phyloP scores from a whole-genome alignment of 2,329 filamentous ascomycete species.

The Diaporthe sp. region DNA sequence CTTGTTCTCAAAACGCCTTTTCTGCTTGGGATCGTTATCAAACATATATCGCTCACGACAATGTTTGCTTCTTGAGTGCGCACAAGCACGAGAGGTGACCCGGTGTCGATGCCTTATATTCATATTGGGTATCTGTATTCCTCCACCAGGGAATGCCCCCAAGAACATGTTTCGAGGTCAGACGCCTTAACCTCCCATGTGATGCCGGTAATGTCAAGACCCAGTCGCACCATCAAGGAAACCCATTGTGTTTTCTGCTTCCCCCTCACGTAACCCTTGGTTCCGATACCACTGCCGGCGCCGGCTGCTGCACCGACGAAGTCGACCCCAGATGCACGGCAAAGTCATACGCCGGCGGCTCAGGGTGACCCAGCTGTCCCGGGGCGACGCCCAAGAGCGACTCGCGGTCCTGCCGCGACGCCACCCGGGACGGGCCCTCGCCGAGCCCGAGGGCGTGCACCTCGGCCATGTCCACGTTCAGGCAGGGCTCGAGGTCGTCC shows the following conservation, averaged over 20 bases:
- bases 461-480: constrained; percentile 8
- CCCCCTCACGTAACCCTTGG: not conserved
- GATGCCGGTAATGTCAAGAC: not conserved
- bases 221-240: too few species aligned
- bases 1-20: too few species aligned
- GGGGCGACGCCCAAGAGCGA: not conserved
- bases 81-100: not conserved
- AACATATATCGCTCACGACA: not conserved
- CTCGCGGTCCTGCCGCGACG: constrained; percentile 21
- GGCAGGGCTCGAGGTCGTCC: constrained; percentile 17
- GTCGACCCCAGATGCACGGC: not conserved
- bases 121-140: constrained; percentile 14
- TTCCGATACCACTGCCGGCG: constrained; percentile 7
- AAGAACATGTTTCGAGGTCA: not conserved
- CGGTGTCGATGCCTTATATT: constrained; percentile 20
- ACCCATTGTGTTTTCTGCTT: too few species aligned
- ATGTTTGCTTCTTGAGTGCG: not conserved
- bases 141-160: not conserved
- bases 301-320: not conserved
- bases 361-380: not conserved
- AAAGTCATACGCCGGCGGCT: constrained; percentile 32
- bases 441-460: not conserved
- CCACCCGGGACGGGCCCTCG: constrained; percentile 9
- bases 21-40: accelerated
- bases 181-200: not conserved